Base-by-base conservation (phyloP, 2,329 filamentous ascomycete genomes). In the Akanthomyces dipterigenus region DNA sequence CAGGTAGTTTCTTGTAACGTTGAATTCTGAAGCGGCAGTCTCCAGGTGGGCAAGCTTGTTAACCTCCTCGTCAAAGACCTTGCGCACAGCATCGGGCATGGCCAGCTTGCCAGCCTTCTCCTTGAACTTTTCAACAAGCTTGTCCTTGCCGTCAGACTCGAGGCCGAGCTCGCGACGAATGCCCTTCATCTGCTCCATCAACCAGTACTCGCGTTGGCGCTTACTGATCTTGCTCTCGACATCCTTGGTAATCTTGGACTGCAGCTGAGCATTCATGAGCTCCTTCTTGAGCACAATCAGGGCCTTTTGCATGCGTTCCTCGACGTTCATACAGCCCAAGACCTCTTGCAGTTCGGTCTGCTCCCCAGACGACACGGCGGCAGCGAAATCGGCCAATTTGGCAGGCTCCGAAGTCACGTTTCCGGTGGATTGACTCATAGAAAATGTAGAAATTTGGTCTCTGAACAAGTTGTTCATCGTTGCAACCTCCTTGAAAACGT, bases 131-230 rank as follows among this genome's bases (percentile, higher is more conserved):
- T 98, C 95, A 1, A 99, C 90, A 14, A 99, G 82, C 77, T 98
- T 98, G 71, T 99, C 95, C 76, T 98, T 99, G 65, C 96, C 95
- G 71, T 99, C 95, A 6, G 91, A 96, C 73, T 99, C 96, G 58
- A 99, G 91, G 24, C 96, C 95, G 54, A 99, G 85, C 75, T 99
- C 95, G 62, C 95, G 85, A 62, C 91, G 89, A 70, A 99, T 99
- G 28, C 93, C 95, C 80, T 98, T 98, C 93, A 99, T 96, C 74
- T 99, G 96, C 76, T 99, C 95, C 91, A 96, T 96, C 51, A 99
- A 80, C 90, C 92, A 98, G 77, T 98, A 99, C 72, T 99, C 95
- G 57, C 95, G 87, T 73, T 99, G 95, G 34, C 93, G 88, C 77
- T 99, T 98, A 69, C 93, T 93, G 59, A 99, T 98, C 77, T 96